These are phyloP conservation scores for Xylariaceae sp. DNA, from an alignment of 2,329 filamentous ascomycete species.

Conservation along the genomic window DNA sequence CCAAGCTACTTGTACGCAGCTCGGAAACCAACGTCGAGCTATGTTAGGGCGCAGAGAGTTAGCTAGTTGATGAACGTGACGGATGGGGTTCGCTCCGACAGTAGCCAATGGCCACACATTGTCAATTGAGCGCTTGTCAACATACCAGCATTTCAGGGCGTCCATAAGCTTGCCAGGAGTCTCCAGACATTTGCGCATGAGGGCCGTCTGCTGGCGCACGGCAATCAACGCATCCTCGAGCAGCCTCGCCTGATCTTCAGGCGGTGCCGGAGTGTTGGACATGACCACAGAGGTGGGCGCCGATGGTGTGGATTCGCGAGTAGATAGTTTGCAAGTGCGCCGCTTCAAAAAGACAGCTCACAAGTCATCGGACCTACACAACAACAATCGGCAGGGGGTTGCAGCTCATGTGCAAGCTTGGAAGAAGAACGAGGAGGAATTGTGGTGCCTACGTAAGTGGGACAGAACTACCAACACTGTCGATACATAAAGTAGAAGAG, in stretches of 20 bases:
- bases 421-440: no score
- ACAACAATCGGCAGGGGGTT: conserved; percentile 3
- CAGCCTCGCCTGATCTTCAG: conserved; percentile 86
- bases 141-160: conserved; percentile 98
- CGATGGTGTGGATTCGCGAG: conserved; percentile 10
- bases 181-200: conserved; percentile 98
- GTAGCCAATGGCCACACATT: no score
- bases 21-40: conserved; percentile 99
- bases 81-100: no score
- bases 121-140: no score
- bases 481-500: no score
- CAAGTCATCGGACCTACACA: conserved; percentile 20
- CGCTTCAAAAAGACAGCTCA: conserved; percentile 8
- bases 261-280: conserved; percentile 62
- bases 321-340: conserved; percentile 12
- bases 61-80: conserved; percentile 28
- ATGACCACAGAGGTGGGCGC: conserved; percentile 32
- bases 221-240: conserved; percentile 96
- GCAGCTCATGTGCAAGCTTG: conserved; percentile 15
- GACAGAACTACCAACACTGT: no score
- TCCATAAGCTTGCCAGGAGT: conserved; percentile 99
- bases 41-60: conserved; percentile 28
- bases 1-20: conserved; percentile 91
- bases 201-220: conserved; percentile 92
- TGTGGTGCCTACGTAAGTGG: no score